A percentile compares a stretch with the other conserved stretches of the same genome.
Evolutionary conservation across 331 rosid species (phyloP).

Genomic region (Ulmus americana): DNA sequence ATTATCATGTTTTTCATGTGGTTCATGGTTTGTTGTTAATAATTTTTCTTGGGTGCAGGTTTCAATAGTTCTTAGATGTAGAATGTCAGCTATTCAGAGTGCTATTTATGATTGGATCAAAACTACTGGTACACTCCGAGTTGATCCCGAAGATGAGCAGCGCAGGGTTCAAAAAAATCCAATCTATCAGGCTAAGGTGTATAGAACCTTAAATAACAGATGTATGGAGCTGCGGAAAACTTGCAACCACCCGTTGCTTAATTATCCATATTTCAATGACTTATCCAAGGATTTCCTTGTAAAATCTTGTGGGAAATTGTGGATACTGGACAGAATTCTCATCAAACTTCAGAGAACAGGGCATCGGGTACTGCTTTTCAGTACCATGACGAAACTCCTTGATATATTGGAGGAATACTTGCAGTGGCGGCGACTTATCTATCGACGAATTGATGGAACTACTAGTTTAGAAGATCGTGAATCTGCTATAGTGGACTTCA

Average conservation of each 20-base stretch:
- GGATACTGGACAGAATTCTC: constrained; percentile 95
- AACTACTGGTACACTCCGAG: constrained; percentile 93
- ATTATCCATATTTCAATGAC: constrained; percentile 87
- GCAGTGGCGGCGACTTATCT: constrained; percentile 92
- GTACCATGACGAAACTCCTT: constrained; percentile 98
- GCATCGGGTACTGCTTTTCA: constrained; percentile 90
- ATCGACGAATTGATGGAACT: constrained; percentile 94
- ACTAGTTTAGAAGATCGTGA: constrained; percentile 99
- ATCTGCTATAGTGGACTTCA: constrained; percentile 90
- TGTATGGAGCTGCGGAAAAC: constrained; percentile 98
- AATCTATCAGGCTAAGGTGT: constrained; percentile 67
- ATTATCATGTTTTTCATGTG: constrained; percentile 12
- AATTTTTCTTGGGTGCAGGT: constrained; percentile 54
- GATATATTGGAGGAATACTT: constrained; percentile 96
- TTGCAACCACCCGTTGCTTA: constrained; percentile 95
- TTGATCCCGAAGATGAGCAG: constrained; percentile 96
- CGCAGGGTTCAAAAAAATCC: constrained; percentile 69
- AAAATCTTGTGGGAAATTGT: constrained; percentile 90
- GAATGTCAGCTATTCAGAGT: constrained; percentile 92
- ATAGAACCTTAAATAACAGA: constrained; percentile 83
- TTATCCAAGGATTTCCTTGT: constrained; percentile 82
- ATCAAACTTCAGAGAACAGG: constrained; percentile 91
- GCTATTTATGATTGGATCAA: constrained; percentile 95
- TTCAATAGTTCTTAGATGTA: constrained; percentile 70
- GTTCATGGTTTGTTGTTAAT: constrained; percentile 30